These are phyloP conservation scores for Apiospora saccharicola DNA, from an alignment of 2,329 filamentous ascomycete genomes.

Conservation along the genomic window DNA sequence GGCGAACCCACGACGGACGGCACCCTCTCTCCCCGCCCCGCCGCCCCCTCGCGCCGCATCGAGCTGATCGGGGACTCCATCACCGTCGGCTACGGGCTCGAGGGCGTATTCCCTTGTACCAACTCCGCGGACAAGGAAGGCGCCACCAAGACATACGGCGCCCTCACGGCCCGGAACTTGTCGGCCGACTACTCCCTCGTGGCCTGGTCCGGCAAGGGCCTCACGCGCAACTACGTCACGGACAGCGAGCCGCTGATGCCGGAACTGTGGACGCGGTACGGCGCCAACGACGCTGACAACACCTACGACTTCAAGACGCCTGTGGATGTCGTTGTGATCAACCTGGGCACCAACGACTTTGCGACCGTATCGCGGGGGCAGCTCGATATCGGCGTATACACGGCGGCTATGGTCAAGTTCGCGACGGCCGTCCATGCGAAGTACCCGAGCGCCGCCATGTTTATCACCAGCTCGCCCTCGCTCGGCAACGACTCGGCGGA, in stretches of 20 bases:
- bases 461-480: slow-evolving; percentile 50
- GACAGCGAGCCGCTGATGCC: slow-evolving; percentile 48
- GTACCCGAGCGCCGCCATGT: slow-evolving; percentile 47
- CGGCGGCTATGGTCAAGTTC: slow-evolving; percentile 42
- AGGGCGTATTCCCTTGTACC: slow-evolving; percentile 48
- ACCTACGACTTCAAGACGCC: slow-evolving; percentile 48
- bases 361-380: slow-evolving; percentile 36
- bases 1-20: slow-evolving; percentile 41
- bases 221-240: slow-evolving; percentile 48
- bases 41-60: slow-evolving; percentile 44
- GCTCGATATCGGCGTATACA: slow-evolving; percentile 39
- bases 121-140: slow-evolving; percentile 49
- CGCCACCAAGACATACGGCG: slow-evolving; percentile 52
- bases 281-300: slow-evolving; percentile 47
- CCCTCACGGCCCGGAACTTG: slow-evolving; percentile 49
- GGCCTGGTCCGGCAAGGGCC: slow-evolving; percentile 53
- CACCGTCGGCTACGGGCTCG: slow-evolving; percentile 52
- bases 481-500: slow-evolving; percentile 46
- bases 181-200: slow-evolving; percentile 51
- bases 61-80: slow-evolving; percentile 55
- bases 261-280: slow-evolving; percentile 50
- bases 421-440: slow-evolving; percentile 43
- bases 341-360: slow-evolving; percentile 54
- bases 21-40: slow-evolving; percentile 32
- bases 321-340: slow-evolving; percentile 50